These are phyloP conservation scores for Torulaspora microellipsoides DNA, from an alignment of 805 yeast genomes.

Conservation along the genomic window DNA sequence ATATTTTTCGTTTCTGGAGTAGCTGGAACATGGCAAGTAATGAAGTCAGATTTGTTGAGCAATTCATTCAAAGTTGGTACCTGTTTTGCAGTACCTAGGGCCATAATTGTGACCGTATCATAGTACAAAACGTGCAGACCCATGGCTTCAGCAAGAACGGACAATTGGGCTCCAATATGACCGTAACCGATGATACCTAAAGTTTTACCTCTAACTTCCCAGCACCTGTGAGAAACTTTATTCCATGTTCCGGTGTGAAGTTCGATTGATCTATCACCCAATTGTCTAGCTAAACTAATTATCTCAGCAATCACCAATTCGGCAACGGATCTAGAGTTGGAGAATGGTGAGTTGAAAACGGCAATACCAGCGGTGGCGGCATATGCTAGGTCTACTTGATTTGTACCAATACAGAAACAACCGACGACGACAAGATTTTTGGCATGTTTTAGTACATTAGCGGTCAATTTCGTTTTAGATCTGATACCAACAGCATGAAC, in stretches of 20 bases:
- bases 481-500: slow-evolving; percentile 98
- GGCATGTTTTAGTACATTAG: slow-evolving; percentile 75
- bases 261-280: slow-evolving; percentile 95
- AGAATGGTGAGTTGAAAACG: slow-evolving; percentile 97
- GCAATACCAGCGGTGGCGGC: slow-evolving; percentile 94
- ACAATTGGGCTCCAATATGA: slow-evolving; percentile 95
- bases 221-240: slow-evolving; percentile 89
- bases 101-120: slow-evolving; percentile 89
- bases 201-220: slow-evolving; percentile 99
- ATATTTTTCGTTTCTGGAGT: slow-evolving; percentile 87
- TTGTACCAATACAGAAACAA: slow-evolving; percentile 98
- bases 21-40: slow-evolving; percentile 92
- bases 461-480: slow-evolving; percentile 89
- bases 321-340: slow-evolving; percentile 97
- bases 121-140: slow-evolving; percentile 96
- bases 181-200: slow-evolving; percentile 97
- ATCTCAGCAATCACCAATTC: slow-evolving; percentile 95
- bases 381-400: slow-evolving; percentile 88
- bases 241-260: slow-evolving; percentile 97
- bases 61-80: slow-evolving; percentile 80
- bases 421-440: slow-evolving; percentile 87
- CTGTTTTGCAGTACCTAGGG: slow-evolving; percentile 94
- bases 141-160: slow-evolving; percentile 94
- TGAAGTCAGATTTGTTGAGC: slow-evolving; percentile 76
- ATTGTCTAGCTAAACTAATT: slow-evolving; percentile 89